phyloP scores from a whole-genome alignment of 2,329 filamentous ascomycete species.

The Cladobotryum mycophilum region DNA sequence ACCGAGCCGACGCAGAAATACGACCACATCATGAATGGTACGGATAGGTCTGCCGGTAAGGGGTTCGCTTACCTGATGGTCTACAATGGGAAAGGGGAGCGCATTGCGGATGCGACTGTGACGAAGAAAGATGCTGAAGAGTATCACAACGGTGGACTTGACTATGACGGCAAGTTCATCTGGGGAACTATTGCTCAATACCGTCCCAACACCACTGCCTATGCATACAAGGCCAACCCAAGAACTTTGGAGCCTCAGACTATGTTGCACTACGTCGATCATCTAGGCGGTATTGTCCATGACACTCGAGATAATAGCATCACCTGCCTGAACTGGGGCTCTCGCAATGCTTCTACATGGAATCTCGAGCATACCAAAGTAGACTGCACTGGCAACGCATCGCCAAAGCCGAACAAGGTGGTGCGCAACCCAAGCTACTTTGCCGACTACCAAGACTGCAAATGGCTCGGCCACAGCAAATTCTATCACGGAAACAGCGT shows the following conservation, averaged over 20 bases:
- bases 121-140: slow-evolving; percentile 30
- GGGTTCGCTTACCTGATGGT: slow-evolving; percentile 41
- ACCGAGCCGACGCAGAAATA: slow-evolving; percentile 34
- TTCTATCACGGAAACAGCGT: slow-evolving; percentile 31
- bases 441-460: slow-evolving; percentile 47
- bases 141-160: slow-evolving; percentile 44
- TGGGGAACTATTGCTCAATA: slow-evolving; percentile 41
- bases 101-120: slow-evolving; percentile 39
- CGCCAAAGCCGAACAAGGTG: slow-evolving; percentile 13
- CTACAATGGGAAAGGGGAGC: slow-evolving; percentile 35
- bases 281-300: slow-evolving; percentile 42
- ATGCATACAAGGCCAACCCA: slow-evolving; percentile 34
- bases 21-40: slow-evolving; percentile 42
- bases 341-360: slow-evolving; percentile 34
- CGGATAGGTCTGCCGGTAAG: slow-evolving; percentile 38
- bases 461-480: slow-evolving; percentile 38
- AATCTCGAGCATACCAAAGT: slow-evolving; percentile 17
- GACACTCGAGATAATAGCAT: slow-evolving; percentile 30
- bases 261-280: slow-evolving; percentile 33
- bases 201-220: slow-evolving; percentile 40
- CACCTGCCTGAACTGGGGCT: slow-evolving; percentile 41
- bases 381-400: slow-evolving; percentile 13
- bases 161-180: slow-evolving; percentile 41
- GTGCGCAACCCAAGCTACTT: slow-evolving; percentile 37
- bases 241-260: slow-evolving; percentile 27